phyloP scores from a whole-genome alignment of 164 flowering plant genomes.

The Santalum album region DNA sequence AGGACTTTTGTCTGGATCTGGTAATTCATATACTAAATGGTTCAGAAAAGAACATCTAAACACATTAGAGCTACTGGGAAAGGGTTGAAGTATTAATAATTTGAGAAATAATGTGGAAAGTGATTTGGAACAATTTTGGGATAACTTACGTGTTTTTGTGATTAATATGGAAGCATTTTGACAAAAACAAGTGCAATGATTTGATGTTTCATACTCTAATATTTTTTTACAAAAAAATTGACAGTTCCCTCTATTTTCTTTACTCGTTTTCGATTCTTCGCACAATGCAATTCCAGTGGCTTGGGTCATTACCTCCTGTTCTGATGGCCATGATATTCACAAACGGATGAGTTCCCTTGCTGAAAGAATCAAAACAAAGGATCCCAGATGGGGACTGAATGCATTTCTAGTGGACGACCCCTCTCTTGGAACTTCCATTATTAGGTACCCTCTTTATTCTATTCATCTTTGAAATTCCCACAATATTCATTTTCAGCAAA shows the following conservation, averaged over 20 bases:
- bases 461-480: no score
- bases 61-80: no score
- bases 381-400: constrained; percentile 39
- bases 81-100: no score
- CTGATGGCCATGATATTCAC: constrained; percentile 20
- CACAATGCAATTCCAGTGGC: constrained; percentile 56
- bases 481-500: not conserved
- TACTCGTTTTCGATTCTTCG: constrained; percentile 41
- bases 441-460: constrained; percentile 21
- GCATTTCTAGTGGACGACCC: constrained; percentile 43
- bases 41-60: no score
- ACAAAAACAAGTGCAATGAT: no score
- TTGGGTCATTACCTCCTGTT: constrained; percentile 41
- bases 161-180: no score
- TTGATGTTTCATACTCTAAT: not conserved
- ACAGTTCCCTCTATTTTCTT: constrained; percentile 36
- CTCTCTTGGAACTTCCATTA: constrained; percentile 19
- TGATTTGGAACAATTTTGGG: no score
- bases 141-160: no score
- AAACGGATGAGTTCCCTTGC: constrained; percentile 35
- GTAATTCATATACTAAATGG: no score
- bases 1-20: no score
- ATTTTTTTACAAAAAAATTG: not conserved
- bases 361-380: constrained; percentile 31
- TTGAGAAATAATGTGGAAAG: no score